A percentile compares a stretch with the other conserved stretches of the same genome.
Conservation (phyloP, 352 stramenopile species). For the Thalassiosira pacifica region DNA sequence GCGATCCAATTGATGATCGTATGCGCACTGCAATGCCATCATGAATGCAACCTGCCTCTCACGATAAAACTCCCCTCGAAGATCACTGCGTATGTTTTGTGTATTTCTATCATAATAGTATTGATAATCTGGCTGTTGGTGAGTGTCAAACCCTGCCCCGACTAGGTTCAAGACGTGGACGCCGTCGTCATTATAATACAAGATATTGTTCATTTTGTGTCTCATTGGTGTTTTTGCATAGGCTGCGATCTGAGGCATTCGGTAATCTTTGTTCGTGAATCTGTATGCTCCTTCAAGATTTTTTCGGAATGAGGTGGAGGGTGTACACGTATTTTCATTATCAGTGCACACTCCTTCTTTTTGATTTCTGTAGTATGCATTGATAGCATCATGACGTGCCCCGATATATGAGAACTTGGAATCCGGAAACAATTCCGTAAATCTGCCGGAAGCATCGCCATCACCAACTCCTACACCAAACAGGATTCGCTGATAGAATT, state of each 20-base stretch:
- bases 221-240: slow-evolving; percentile 33
- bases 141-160: slow-evolving; percentile 27
- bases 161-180: slow-evolving; percentile 34
- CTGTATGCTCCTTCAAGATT: slow-evolving; percentile 28
- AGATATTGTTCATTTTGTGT: neutral
- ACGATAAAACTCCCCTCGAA: slow-evolving; percentile 23
- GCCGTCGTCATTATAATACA: slow-evolving; percentile 19
- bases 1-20: slow-evolving; percentile 36
- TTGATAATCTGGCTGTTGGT: slow-evolving; percentile 29
- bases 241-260: slow-evolving; percentile 32
- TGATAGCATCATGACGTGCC: slow-evolving; percentile 12
- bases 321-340: slow-evolving; percentile 5
- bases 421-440: slow-evolving; percentile 3
- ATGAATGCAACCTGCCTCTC: slow-evolving; percentile 37
- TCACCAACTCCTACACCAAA: neutral
- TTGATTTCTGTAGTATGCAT: slow-evolving; percentile 22
- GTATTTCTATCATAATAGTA: slow-evolving; percentile 27
- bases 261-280: slow-evolving; percentile 27
- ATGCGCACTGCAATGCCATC: slow-evolving; percentile 31
- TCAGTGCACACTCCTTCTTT: slow-evolving; percentile 10
- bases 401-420: neutral
- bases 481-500: slow-evolving; percentile 29
- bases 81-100: slow-evolving; percentile 21
- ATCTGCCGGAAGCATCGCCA: too few species aligned
- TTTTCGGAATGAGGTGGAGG: slow-evolving; percentile 16